Base-by-base conservation (phyloP, 768 basidiomycete genomes). In the Pilatotrama ljubarskyi region DNA sequence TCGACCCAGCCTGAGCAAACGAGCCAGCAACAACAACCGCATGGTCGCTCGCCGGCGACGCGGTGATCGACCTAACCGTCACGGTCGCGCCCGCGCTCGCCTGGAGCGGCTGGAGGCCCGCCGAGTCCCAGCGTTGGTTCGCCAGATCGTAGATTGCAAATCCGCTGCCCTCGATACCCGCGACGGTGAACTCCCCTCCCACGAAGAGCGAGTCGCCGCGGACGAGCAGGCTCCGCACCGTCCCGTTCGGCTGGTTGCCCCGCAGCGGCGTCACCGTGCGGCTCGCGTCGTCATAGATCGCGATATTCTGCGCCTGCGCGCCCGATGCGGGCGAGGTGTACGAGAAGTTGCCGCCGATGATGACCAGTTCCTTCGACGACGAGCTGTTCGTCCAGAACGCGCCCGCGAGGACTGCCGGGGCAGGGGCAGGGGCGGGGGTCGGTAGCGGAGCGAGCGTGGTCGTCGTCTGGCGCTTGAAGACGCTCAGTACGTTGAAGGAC, bases 261-360 rank as follows among this genome's bases (percentile, higher is more conserved):
- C 75, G 69, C 17, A 95, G 76, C 1, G 84, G 80, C 35, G 76
- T 75, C 22, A 89, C 73, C 6, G 75, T 75, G 1, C 74, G 78
- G 4, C 81, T 74, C 6, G 74, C 68, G 2, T 81, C 72, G 69
- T 94, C 80, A 69, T 96, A 97, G 32, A 94, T 73, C 0, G 84
- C 91, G 20, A 96, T 69, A 29, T 81, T 85, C 61, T 81, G 76
- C 2, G 84, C 79, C 2, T 69, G 68, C 17, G 73, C 62, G 1
- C 78, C 74, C 7, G 29, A 32, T 32, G 72, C 69, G 7, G 76
- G 76, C 2, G 75, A 62, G 6, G 77, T 59, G 69, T 86, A 86
- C 0, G 89, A 83, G 71, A 98, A 99, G 72, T 95, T 94, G 36
- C 96, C 96, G 32, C 95, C 96, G 48, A 98, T 77, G 62, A 98